Conservation (phyloP, 495 filamentous ascomycete genomes). For the Aspergillus bridgeri region DNA sequence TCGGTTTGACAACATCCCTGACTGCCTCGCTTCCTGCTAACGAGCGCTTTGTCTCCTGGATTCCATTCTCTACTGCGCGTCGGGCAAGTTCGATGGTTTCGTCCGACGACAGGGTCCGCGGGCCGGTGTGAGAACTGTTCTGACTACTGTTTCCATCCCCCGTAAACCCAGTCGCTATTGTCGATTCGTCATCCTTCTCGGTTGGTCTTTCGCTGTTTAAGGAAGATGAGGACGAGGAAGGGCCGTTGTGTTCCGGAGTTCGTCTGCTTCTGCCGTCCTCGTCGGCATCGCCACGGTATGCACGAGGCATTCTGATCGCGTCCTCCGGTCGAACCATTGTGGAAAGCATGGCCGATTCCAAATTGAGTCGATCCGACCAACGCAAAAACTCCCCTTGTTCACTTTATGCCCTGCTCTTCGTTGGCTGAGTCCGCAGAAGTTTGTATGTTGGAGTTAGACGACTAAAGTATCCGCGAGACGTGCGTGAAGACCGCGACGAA, state of each 20-base stretch:
- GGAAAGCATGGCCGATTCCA: conserved; percentile 29
- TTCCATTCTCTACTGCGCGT: conserved; percentile 63
- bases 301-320: conserved; percentile 33
- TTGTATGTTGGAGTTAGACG: conserved; percentile 15
- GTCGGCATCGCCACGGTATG: conserved; percentile 31
- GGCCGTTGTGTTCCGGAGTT: conserved; percentile 22
- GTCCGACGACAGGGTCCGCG: conserved; percentile 34
- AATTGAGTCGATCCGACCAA: conserved; percentile 4
- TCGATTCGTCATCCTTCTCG: conserved; percentile 31
- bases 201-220: conserved; percentile 28
- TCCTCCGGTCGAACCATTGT: conserved; percentile 42
- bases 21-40: conserved; percentile 65
- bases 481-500: conserved; percentile 13
- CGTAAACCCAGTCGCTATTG: conserved; percentile 30
- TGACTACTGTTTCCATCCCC: conserved; percentile 21
- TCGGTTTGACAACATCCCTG: conserved; percentile 65
- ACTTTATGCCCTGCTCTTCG: neutral
- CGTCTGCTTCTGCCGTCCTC: conserved; percentile 31
- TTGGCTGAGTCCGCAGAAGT: conserved; percentile 4
- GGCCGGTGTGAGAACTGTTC: conserved; percentile 22
- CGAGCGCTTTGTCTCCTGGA: conserved; percentile 65
- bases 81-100: conserved; percentile 57
- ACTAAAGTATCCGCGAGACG: conserved; percentile 13
- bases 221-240: conserved; percentile 20
- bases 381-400: neutral